Base-by-base conservation (phyloP, 805 yeast species). In the Candida ficus region DNA sequence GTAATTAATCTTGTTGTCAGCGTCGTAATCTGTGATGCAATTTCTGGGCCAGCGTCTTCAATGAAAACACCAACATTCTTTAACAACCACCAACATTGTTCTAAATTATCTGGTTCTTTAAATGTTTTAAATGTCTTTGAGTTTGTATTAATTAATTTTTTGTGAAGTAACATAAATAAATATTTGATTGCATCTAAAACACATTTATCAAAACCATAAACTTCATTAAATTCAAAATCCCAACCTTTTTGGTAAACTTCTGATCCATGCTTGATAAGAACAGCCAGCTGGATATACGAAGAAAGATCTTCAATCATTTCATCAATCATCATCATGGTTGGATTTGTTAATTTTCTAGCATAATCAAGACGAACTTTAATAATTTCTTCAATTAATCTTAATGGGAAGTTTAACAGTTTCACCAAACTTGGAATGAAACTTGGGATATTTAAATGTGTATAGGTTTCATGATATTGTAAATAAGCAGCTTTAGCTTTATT, bases 291-390 rank as follows among this genome's bases (percentile, higher is more conserved):
- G 42, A 91, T 75, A 57, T 87, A 88, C 2, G 80, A 73, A 49
- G 80, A 80, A 57, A 91, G 83, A 58, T 88, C 95, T 34, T 78
- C 89, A 45, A 91, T 75, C 74, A 88, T 83, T 62, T 91, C 96
- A 61, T 93, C 99, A 50, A 93, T 86, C 81, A 88, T 86, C 89
- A 88, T 84, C 79, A 90, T 77, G 0, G 97, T 89, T 2, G 96
- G 96, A 52, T 83, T 84, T 38, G 74, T 77, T 35, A 91, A 63
- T 54, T 83, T 83, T 58, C 75, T 71, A 3, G 97, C 95, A 57
- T 86, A 89, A 2, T 72, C 67, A 33, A 91, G 66, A 49, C 97
- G 73, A 31, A 85, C 75, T 27, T 73, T 72, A 32, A 90, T 82
- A 38, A 87, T 75, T 52, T 87, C 96, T 53, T 81, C 83, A 52